Conservation (phyloP, 345 rosid species). For the Citrus reticulata region DNA sequence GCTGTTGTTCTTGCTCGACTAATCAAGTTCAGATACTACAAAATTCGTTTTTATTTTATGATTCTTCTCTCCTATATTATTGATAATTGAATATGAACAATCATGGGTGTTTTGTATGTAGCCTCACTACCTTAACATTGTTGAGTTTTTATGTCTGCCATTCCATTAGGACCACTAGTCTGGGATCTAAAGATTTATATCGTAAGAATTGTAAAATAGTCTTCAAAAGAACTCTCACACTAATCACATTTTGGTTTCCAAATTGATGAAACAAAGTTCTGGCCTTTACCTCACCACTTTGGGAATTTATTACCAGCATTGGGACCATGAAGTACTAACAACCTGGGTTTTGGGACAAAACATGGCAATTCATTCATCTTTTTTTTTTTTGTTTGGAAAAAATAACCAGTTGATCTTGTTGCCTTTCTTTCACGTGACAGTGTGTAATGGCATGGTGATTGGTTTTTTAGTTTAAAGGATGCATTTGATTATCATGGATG, state of each 20-base stretch:
- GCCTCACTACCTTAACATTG: neutral
- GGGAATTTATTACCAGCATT: neutral
- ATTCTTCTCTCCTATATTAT: neutral
- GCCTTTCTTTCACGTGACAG: no score
- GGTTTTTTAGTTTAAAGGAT: no score
- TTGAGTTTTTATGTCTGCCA: no score
- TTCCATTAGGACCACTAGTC: neutral
- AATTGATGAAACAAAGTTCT: no score
- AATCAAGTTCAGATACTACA: neutral
- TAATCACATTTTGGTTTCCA: no score
- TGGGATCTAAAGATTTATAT: neutral
- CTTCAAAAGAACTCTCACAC: neutral
- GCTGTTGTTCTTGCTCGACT: neutral
- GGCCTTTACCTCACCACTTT: neutral
- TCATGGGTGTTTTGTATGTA: neutral
- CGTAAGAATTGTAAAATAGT: neutral
- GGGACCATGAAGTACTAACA: neutral
- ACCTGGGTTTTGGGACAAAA: neutral
- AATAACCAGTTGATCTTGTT: no score
- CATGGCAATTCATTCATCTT: neutral
- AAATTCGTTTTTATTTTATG: no score
- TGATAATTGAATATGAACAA: neutral
- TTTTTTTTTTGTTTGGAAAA: no score
- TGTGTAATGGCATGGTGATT: no score
- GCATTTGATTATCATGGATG: no score